These are phyloP conservation scores for Taphrina deformans DNA, from an alignment of 1,139 yeast genomes.

Conservation along the genomic window DNA sequence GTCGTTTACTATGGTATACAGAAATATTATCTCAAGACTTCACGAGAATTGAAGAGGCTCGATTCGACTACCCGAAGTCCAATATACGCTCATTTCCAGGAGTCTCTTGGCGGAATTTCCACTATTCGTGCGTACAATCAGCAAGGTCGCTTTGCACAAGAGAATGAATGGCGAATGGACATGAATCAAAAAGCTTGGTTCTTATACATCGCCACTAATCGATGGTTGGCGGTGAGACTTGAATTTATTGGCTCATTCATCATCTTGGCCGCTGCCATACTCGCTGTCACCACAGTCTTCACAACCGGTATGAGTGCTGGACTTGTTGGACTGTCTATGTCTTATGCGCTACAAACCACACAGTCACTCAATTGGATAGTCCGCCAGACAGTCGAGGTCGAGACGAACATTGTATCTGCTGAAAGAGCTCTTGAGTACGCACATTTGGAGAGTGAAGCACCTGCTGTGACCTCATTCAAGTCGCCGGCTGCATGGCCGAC, in stretches of 20 bases:
- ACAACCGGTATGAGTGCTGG: constrained; percentile 57
- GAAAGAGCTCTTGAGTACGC: constrained; percentile 75
- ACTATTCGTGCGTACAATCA: constrained; percentile 89
- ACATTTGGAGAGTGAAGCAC: constrained; percentile 62
- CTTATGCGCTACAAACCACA: constrained; percentile 68
- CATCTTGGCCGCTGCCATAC: constrained; percentile 58
- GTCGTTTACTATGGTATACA: constrained; percentile 79
- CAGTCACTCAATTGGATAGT: constrained; percentile 62
- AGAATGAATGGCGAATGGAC: constrained; percentile 62
- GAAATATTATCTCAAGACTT: constrained; percentile 81
- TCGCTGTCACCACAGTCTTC: constrained; percentile 57
- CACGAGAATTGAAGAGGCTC: constrained; percentile 90
- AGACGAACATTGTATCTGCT: constrained; percentile 71
- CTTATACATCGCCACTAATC: constrained; percentile 58
- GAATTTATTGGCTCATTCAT: constrained; percentile 68
- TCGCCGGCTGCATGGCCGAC: constrained; percentile 63
- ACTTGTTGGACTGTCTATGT: constrained; percentile 70
- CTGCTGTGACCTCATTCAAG: constrained; percentile 42
- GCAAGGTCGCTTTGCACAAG: constrained; percentile 62
- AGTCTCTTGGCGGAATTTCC: constrained; percentile 83
- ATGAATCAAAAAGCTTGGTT: constrained; percentile 62
- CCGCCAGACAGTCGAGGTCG: constrained; percentile 68
- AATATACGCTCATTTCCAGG: constrained; percentile 95
- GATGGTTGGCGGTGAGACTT: constrained; percentile 73
- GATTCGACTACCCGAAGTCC: constrained; percentile 94